Evolutionary conservation across 176 grass and related monocot species (phyloP), one percentile per base, ranked within the genome.

Genomic region (Triticum urartu): DNA sequence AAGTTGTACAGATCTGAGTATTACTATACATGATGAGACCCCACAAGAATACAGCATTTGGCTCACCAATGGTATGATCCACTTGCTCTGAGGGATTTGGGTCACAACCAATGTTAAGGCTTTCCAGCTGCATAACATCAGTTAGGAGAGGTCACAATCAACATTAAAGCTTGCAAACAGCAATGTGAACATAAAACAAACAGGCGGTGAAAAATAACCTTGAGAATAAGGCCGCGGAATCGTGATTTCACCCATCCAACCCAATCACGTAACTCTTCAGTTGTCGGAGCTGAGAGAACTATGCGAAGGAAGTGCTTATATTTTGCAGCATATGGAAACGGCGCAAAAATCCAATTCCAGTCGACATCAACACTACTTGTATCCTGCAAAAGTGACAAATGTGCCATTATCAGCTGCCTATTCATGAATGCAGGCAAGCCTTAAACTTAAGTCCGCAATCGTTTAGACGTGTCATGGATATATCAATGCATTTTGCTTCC

Each of bases 201-300:
- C 2, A 61, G 21, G 33, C 43, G 33, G 32, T 13, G 7, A 42
- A 68, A 88, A 72, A 79, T 56, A 82, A 92, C 93, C 93, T 92
- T 95, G 35, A 91, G 93, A 78, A 91, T 68, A 80, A 95, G 93
- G 69, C 85, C 84, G 36, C 88, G 84, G 76, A 92, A 86, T 45
- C 90, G 81, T 58, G 90, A 92, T 86, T 95, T 95, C 77, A 95
- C 88, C 90, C 93, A 92, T 84, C 93, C 90, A 71, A 89, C 93
- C 90, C 88, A 95, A 40, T 95, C 90, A 36, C 80, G 83, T 84
- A 95, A 84, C 84, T 94, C 90, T 69, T 89, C 83, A 73, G 28
- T 80, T 75, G 38, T 30, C 17, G 77, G 86, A 89, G 90, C 65
- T 87, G 88, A 79, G 67, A 95, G 90, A 83, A 92, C 68, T 79